Evolutionary conservation across 2,329 filamentous ascomycete genomes (phyloP).

Genomic region (Trichoderma gracile): DNA sequence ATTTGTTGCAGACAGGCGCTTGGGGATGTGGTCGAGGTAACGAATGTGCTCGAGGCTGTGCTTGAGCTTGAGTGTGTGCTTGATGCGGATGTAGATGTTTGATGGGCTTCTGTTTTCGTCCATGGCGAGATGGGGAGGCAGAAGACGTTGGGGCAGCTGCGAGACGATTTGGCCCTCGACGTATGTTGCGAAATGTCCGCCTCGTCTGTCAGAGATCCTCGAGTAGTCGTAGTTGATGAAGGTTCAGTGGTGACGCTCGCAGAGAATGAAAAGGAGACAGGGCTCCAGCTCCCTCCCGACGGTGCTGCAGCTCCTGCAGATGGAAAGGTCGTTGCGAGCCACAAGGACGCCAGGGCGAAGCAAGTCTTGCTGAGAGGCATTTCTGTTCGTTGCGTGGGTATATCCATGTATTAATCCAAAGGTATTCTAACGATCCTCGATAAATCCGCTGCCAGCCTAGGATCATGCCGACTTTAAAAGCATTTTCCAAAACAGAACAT

Average conservation of each 20-base stretch:
- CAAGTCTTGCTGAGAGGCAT: not conserved
- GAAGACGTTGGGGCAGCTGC: not conserved
- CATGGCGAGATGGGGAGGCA: not conserved
- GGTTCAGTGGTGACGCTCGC: not conserved
- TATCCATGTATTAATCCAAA: conserved; percentile 10
- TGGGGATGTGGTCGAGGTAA: not conserved
- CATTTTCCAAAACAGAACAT: conserved; percentile 1
- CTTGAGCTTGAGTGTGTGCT: too few species aligned
- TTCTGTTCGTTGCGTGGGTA: not conserved
- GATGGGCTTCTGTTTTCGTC: not conserved
- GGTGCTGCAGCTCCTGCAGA: not conserved
- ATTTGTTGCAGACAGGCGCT: not conserved
- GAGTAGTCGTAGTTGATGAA: not conserved
- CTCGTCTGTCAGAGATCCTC: not conserved
- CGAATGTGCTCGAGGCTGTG: too few species aligned
- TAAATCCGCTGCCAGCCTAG: not conserved
- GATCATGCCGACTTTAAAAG: not conserved
- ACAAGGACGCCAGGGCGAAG: not conserved
- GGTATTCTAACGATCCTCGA: not conserved
- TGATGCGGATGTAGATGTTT: not conserved
- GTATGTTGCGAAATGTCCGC: not conserved
- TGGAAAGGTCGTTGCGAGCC: not conserved
- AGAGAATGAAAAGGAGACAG: not conserved
- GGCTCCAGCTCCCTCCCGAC: not conserved
- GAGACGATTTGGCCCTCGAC: not conserved